Evolutionary conservation across 805 yeast genomes (phyloP), one percentile per base, ranked within the genome.

Genomic region (Schwanniomyces pseudopolymorphus): DNA sequence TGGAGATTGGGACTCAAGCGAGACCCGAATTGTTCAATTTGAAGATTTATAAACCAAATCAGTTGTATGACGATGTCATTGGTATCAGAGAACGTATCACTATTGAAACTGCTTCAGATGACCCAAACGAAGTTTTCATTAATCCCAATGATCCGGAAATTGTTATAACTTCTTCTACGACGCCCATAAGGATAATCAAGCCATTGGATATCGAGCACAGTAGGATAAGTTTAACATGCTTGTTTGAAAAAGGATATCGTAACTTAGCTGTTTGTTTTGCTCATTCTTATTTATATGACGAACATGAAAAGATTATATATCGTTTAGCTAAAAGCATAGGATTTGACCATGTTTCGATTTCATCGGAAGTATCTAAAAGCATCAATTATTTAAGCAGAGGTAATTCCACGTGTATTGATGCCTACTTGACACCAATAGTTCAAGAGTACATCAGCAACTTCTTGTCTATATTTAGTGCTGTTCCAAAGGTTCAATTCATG

Each of bases 71-170:
- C 44, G 62, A 75, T 2, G 96, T 90, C 1, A 74, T 84, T 39
- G 97, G 91, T 61, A 72, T 90, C 27, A 94, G 89, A 56, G 97
- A 91, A 66, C 75, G 97, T 50, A 91, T 91, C 20, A 87, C 96
- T 1, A 67, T 89, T n/a, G 95, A 67, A 28, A 45, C 57, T 26
- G 87, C 75, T 57, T 77, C 85, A 13, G 67, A 63, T 4, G n/a
- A n/a, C n/a, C 59, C 48, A 3, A 61, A 70, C n/a, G n/a, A n/a
- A n/a, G n/a, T n/a, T n/a, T n/a, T n/a, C n/a, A n/a, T n/a, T n/a
- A n/a, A n/a, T n/a, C n/a, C n/a, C n/a, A n/a, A n/a, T n/a, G n/a
- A n/a, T n/a, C n/a, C n/a, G n/a, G n/a, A n/a, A n/a, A n/a, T n/a
- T n/a, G n/a, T n/a, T n/a, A n/a, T n/a, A n/a, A n/a, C n/a, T n/a